Conservation (phyloP, 2,329 filamentous ascomycete genomes). For the Cladosporium sp. region DNA sequence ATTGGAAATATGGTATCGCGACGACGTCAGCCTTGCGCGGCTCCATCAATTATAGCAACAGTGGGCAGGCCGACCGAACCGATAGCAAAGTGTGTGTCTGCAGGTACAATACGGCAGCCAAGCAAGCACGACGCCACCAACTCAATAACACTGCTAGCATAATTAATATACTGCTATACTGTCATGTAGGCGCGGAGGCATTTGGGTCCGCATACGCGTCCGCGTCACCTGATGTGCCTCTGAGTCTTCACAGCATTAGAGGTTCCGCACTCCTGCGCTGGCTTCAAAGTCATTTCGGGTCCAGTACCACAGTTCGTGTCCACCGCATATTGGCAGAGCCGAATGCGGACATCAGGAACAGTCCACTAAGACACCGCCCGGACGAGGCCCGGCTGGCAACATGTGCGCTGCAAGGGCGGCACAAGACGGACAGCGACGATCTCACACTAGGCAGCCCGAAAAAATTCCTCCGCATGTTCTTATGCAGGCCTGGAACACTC, state of each 20-base stretch:
- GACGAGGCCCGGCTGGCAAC: slow-evolving; percentile 6
- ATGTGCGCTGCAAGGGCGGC: slow-evolving; percentile 17
- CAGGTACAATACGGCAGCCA: slow-evolving; percentile 2
- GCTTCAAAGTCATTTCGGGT: neutral
- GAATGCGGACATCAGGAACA: neutral
- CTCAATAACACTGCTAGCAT: neutral
- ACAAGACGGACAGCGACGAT: slow-evolving; percentile 6
- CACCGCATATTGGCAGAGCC: slow-evolving; percentile 14
- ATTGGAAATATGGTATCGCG: neutral
- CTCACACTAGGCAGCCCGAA: slow-evolving; percentile 6
- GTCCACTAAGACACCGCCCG: neutral
- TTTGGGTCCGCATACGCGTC: slow-evolving; percentile 1
- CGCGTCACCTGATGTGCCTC: slow-evolving; percentile 1
- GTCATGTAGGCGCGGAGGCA: neutral
- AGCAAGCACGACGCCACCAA: slow-evolving; percentile 12
- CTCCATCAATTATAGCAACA: neutral
- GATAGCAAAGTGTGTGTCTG: slow-evolving; percentile 7
- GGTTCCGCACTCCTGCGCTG: slow-evolving; percentile 5
- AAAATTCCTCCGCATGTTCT: slow-evolving; percentile 13
- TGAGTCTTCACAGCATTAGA: neutral
- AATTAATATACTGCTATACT: neutral
- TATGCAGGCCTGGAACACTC: slow-evolving; percentile 19
- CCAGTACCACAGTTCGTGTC: slow-evolving; percentile 15
- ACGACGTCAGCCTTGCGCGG: slow-evolving; percentile 6
- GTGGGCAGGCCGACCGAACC: neutral